Base-by-base conservation (phyloP, 345 rosid genomes). In the Bretschneidera sinensis region DNA sequence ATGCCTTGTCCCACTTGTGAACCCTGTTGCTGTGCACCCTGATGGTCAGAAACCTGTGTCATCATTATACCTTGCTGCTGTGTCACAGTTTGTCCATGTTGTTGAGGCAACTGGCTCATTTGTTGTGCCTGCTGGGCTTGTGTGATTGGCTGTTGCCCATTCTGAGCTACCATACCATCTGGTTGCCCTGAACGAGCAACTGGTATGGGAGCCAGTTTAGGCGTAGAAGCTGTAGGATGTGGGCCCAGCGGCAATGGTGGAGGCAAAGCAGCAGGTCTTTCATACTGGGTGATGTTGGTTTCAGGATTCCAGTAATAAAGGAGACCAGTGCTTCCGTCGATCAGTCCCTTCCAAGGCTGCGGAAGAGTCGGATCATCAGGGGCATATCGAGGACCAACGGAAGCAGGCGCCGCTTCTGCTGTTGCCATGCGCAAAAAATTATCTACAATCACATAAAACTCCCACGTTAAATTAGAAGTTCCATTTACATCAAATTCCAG, bases 241-340 rank as follows among this genome's bases (percentile, higher is more conserved):
- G 67, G 80, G 0, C 81, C 86, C 63, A 78, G 68, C 0, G 85
- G 92, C 62, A 81, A 61, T 5, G 85, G 88, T 14, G 91, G 88
- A 58, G 83, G 75, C 48, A 73, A 54, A 17, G 71, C 55, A 21
- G 84, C 68, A n/a, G 99, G 99, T 71, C 81, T 87, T 71, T 94
- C 99, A 62, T 90, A 94, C 71, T 90, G 97, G 22, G 99, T 94
- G 60, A 88, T 61, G 43, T 86, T 94, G 1, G 91, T 90, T 68
- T 94, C 99, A 18, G 96, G 99, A 74, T 94, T 88, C 99, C 98
- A 92, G 59, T 83, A 92, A 67, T 92, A 92, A n/a, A 84, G 34
- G 57, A 79, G 45, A 25, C 91, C 92, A 0, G 87, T 85, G 76
- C 83, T 86, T 33, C 97, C 96, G 73, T 94, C 99, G 53, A 94